A percentile compares a stretch with the other conserved stretches of the same genome.
These are phyloP conservation scores for Davidsoniella neocaledoniae DNA, from an alignment of 2,329 filamentous ascomycete species.

Conservation along the genomic window DNA sequence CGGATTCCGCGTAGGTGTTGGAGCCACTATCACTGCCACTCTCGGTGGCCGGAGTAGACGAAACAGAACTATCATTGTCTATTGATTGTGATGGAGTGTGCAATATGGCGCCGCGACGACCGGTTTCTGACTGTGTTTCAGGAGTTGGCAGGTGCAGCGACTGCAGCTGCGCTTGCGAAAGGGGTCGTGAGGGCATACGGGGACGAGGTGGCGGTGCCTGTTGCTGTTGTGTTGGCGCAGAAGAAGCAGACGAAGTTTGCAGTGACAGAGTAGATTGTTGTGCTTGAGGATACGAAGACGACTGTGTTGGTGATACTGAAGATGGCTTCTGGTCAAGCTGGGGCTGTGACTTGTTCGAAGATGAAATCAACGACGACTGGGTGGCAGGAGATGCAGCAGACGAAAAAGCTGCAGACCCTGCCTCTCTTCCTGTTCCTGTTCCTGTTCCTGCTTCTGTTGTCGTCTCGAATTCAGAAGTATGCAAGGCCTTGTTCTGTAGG, in stretches of 20 bases:
- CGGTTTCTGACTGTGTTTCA: conserved; percentile 4
- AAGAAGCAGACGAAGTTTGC: background rate
- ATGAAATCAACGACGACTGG: too few relatives aligned
- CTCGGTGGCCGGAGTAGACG: conserved; percentile 1
- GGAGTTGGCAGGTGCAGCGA: conserved; percentile 2
- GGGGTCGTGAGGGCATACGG: conserved; percentile 3
- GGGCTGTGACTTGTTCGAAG: too few relatives aligned
- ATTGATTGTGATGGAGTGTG: conserved; percentile 5
- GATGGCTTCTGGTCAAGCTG: background rate
- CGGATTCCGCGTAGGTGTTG: conserved; percentile 7
- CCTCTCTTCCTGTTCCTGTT: background rate
- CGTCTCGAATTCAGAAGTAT: background rate
- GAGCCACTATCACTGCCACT: conserved; percentile 7
- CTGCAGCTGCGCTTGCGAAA: background rate
- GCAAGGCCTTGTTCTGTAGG: background rate
- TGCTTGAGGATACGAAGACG: background rate
- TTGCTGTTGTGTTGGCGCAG: background rate
- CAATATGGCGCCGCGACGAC: conserved; percentile 5
- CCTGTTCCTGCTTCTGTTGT: background rate
- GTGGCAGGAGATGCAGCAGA: too few relatives aligned
- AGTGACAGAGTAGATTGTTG: background rate
- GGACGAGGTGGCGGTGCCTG: conserved; percentile 2
- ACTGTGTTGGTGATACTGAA: background rate
- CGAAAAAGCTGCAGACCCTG: too few relatives aligned
- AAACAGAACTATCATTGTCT: conserved; percentile 3